Evolutionary conservation across 2,329 filamentous ascomycete species (phyloP), one percentile per base, ranked within the genome.

Genomic region (Hymenoscyphus albidus): DNA sequence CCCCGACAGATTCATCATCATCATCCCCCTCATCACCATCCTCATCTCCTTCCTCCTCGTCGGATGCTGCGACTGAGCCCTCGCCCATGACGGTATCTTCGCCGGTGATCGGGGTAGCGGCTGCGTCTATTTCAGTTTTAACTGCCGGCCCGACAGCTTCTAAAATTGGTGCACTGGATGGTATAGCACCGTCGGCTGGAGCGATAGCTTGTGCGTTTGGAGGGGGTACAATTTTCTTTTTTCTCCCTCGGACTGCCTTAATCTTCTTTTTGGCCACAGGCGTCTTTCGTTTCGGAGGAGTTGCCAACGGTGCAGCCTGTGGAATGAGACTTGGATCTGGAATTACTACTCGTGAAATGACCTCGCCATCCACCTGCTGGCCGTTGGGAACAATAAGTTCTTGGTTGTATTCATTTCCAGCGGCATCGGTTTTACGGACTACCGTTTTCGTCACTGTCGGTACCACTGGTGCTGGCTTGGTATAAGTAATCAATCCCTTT

Each of bases 331-430:
- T 85, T 64, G 88, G 82, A 55, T 83, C 81, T 70, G 88, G 87
- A 58, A 87, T 85, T 39, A 87, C 79, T 5, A 82, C 81, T 48
- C 86, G 85, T 2, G 82, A 82, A 65, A 92, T 85, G 60, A 97
- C 88, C 74, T 97, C 93, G 64, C 92, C 92, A 68, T 94, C 90
- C 0, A 96, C 84, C 5, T 81, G 80, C 74, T 95, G 90, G 0
- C 92, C 93, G 64, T 94, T 90, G 5, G 87, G 85, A 3, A 96
- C 83, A 22, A 92, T 90, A 7, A 95, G 87, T 72, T 96, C 92
- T 76, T 95, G 92, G 1, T 94, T 88, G 66, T 91, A 92, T 10
- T 91, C 84, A 71, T 94, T 94, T 31, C 93, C 93, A 0, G 87
- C 86, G 4, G 89, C 88, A 74, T 96, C 92, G 12, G 89, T 80